A percentile compares a stretch with the other conserved stretches of the same genome.
Evolutionary conservation across 2,329 filamentous ascomycete species (phyloP).

Genomic region (Monosporascus sp.): DNA sequence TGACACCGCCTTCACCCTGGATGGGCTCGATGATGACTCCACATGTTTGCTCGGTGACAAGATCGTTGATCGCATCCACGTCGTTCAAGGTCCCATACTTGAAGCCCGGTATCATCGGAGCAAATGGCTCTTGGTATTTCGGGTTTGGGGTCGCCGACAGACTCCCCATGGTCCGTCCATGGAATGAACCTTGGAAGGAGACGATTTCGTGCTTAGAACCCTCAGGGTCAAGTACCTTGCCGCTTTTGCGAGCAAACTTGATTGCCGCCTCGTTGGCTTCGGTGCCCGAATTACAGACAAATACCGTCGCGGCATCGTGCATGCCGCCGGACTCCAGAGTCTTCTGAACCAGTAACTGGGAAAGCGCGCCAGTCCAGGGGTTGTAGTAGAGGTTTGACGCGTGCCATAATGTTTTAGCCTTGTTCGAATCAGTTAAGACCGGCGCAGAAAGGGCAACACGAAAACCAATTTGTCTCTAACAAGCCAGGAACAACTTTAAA

Average conservation of each 20-base stretch:
- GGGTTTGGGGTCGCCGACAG: conserved; percentile 95
- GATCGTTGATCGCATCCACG: conserved; percentile 59
- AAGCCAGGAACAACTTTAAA: too few relatives aligned
- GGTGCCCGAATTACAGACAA: conserved; percentile 92
- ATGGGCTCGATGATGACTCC: conserved; percentile 96
- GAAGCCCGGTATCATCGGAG: conserved; percentile 94
- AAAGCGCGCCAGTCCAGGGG: conserved; percentile 86
- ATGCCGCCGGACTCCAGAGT: conserved; percentile 77
- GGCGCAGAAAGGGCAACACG: neutral
- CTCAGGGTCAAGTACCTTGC: conserved; percentile 66
- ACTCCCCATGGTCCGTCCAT: conserved; percentile 92
- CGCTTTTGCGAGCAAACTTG: conserved; percentile 92
- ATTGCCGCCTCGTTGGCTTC: conserved; percentile 98
- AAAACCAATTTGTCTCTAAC: too few relatives aligned
- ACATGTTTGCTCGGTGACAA: conserved; percentile 82
- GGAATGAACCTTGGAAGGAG: conserved; percentile 88
- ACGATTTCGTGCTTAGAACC: conserved; percentile 78
- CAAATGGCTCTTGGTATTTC: conserved; percentile 93
- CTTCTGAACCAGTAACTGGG: conserved; percentile 75
- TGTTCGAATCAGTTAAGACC: conserved; percentile 3
- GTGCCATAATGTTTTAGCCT: conserved; percentile 75
- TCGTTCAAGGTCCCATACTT: conserved; percentile 84
- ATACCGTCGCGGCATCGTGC: conserved; percentile 72
- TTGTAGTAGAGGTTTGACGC: conserved; percentile 97
- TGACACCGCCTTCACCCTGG: conserved; percentile 92